Percentiles rank a stretch among this genome's conserved stretches.
These are phyloP conservation scores for Alternaria consortialis DNA, from an alignment of 2,329 filamentous ascomycete species.

Conservation along the genomic window DNA sequence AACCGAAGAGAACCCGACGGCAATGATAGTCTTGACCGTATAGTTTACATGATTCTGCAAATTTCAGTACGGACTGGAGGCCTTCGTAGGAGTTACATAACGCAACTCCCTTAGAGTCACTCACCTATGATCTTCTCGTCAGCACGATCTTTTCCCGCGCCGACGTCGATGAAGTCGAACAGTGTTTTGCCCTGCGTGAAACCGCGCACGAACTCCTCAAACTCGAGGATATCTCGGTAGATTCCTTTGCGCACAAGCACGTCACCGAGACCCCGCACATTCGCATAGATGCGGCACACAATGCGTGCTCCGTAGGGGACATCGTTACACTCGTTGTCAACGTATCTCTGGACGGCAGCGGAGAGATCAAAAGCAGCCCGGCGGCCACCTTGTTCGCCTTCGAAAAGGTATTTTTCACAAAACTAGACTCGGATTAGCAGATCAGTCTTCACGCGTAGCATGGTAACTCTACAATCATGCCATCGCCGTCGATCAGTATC, in stretches of 20 bases:
- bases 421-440: slow-evolving; percentile 48
- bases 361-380: slow-evolving; percentile 62
- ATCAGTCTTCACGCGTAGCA: background rate
- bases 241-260: slow-evolving; percentile 58
- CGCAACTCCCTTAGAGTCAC: slow-evolving; percentile 26
- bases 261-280: slow-evolving; percentile 61
- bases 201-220: slow-evolving; percentile 65
- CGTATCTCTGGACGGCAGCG: slow-evolving; percentile 54
- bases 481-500: slow-evolving; percentile 65
- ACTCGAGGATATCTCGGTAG: slow-evolving; percentile 51
- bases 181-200: slow-evolving; percentile 61
- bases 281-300: slow-evolving; percentile 63
- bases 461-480: slow-evolving; percentile 53
- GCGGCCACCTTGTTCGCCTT: slow-evolving; percentile 62
- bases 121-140: slow-evolving; percentile 60
- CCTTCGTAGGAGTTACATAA: background rate
- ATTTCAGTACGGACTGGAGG: slow-evolving; percentile 10
- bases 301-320: slow-evolving; percentile 57
- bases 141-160: slow-evolving; percentile 56
- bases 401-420: slow-evolving; percentile 58
- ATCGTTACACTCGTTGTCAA: slow-evolving; percentile 47
- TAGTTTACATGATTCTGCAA: slow-evolving; percentile 63
- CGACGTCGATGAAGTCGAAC: slow-evolving; percentile 59
- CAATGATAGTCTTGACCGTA: slow-evolving; percentile 67
- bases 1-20: slow-evolving; percentile 68